Conservation (phyloP, 768 basidiomycete species). For the Lactarius sanguifluus region DNA sequence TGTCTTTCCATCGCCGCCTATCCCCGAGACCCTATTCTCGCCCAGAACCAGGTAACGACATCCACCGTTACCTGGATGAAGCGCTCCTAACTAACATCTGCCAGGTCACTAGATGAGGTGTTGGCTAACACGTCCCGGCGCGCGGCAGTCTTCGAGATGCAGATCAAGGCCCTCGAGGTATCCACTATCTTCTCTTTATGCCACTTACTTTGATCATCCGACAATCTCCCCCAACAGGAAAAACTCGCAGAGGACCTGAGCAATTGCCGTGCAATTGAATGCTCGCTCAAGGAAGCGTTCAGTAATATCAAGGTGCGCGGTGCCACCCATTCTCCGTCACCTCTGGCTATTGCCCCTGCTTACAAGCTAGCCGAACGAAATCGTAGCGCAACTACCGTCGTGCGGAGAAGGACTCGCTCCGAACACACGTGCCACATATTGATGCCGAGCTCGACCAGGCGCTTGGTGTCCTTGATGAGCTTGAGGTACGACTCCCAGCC, state of each 20-base stretch:
- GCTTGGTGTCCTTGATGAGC: conserved; percentile 52
- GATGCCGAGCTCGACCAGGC: conserved; percentile 61
- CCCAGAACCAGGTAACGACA: conserved; percentile 8
- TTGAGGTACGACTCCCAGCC: conserved; percentile 58
- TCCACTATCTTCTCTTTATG: background rate
- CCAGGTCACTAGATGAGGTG: conserved; percentile 4
- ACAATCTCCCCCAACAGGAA: conserved; percentile 42
- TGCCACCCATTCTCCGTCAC: conserved; percentile 14
- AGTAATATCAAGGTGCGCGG: conserved; percentile 54
- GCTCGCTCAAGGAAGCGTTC: conserved; percentile 63
- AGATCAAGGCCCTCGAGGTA: conserved; percentile 25
- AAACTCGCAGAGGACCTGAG: conserved; percentile 68
- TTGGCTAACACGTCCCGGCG: conserved; percentile 16
- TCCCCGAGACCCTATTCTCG: background rate
- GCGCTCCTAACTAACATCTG: background rate
- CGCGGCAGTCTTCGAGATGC: conserved; percentile 15
- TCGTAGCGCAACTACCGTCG: conserved; percentile 57
- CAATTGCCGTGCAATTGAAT: conserved; percentile 74
- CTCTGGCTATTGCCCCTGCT: conserved; percentile 1
- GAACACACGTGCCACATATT: conserved; percentile 61
- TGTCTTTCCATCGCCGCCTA: background rate
- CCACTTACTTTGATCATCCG: background rate
- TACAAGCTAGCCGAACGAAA: conserved; percentile 1
- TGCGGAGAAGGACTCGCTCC: conserved; percentile 55
- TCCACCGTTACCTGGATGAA: background rate